These are phyloP conservation scores for Gyromitra esculenta DNA, from an alignment of 2,329 filamentous ascomycete species.

Conservation along the genomic window DNA sequence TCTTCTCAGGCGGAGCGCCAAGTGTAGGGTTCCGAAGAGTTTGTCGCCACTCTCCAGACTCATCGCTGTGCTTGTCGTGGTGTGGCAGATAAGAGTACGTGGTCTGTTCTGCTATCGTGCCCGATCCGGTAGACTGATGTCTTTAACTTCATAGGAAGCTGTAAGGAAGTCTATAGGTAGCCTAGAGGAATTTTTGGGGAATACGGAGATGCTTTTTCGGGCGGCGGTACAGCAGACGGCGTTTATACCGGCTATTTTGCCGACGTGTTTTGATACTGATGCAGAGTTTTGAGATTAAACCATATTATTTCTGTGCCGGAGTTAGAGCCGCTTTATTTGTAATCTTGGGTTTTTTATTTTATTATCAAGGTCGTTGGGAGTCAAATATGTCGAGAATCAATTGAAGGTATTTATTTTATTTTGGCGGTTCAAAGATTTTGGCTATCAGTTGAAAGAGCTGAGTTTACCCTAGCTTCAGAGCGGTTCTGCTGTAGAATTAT, in stretches of 20 bases:
- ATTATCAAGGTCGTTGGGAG: neutral
- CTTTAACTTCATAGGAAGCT: constrained; percentile 12
- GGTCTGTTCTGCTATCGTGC: neutral
- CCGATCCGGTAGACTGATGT: neutral
- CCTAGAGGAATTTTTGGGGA: constrained; percentile 13
- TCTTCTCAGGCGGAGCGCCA: constrained; percentile 22
- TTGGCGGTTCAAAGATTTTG: no score
- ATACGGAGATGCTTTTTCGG: constrained; percentile 15
- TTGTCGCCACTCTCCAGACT: constrained; percentile 27
- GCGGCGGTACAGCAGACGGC: constrained; percentile 7
- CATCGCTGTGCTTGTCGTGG: constrained; percentile 24
- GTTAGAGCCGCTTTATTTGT: neutral
- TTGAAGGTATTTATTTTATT: no score
- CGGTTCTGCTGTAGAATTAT: no score
- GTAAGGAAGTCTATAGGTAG: constrained; percentile 19
- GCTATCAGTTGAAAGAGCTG: no score
- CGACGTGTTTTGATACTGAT: constrained; percentile 34
- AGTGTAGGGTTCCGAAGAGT: constrained; percentile 16
- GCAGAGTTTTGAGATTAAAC: constrained; percentile 21
- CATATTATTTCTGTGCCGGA: neutral
- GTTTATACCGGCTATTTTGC: constrained; percentile 25
- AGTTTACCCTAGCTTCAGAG: no score
- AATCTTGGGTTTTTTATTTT: neutral
- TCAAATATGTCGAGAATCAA: no score
- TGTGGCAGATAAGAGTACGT: constrained; percentile 40